Evolutionary conservation across 208 protist species (phyloP).

Genomic region (Endotrypanum monterogeii): DNA sequence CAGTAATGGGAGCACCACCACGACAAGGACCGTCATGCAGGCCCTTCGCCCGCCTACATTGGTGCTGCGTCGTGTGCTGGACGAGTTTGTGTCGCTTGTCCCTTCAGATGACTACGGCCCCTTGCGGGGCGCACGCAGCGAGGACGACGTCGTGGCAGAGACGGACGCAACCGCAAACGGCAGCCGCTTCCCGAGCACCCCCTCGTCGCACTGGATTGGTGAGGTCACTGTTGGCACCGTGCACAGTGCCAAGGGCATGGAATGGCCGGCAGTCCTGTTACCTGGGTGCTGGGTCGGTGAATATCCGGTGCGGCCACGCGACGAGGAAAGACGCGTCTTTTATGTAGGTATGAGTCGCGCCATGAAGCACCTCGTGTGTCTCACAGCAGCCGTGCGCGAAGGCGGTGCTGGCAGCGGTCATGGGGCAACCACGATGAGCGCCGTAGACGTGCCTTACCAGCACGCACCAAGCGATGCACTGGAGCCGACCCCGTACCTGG

Average conservation of each 20-base stretch:
- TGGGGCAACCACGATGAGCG: neutral
- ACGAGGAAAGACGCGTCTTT: conserved; percentile 83
- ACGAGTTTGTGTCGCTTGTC: conserved; percentile 74
- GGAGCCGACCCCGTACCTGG: conserved; percentile 50
- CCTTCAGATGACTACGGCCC: conserved; percentile 80
- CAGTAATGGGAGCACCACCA: conserved; percentile 16
- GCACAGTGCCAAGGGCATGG: conserved; percentile 86
- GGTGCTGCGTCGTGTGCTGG: conserved; percentile 66
- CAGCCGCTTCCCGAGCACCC: neutral
- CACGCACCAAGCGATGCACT: conserved; percentile 16
- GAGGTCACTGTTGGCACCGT: conserved; percentile 76
- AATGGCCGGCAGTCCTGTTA: conserved; percentile 85
- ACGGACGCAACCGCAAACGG: neutral
- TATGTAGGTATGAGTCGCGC: conserved; percentile 90
- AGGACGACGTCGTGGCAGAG: neutral
- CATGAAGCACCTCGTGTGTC: conserved; percentile 68
- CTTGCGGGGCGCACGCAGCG: conserved; percentile 12
- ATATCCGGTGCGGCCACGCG: conserved; percentile 46
- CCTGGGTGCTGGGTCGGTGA: conserved; percentile 76
- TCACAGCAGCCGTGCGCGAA: conserved; percentile 50
- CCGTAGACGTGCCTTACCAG: neutral
- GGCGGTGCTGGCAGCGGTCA: conserved; percentile 1
- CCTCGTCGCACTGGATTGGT: conserved; percentile 18
- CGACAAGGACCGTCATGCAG: conserved; percentile 11
- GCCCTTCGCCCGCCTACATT: conserved; percentile 20